Evolutionary conservation across 805 yeast genomes (phyloP), one percentile per base, ranked within the genome.

Genomic region (Torulaspora indica): DNA sequence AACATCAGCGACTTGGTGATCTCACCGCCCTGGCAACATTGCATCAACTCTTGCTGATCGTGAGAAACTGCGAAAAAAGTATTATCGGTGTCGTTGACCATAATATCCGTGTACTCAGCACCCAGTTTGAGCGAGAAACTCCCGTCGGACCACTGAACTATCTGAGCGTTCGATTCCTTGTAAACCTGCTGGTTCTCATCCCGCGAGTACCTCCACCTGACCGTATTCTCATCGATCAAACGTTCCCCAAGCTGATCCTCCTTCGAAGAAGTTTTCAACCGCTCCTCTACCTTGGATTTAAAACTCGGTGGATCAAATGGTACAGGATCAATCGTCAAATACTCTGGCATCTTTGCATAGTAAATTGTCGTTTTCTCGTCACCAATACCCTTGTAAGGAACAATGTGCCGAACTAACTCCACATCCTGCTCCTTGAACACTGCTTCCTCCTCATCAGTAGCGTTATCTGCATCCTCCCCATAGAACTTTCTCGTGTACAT

Each of bases 121-220:
- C 98, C 98, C 30, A 93, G 69, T 58, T 87, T 90, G 54, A 93
- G 70, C 2, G 97, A 89, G 50, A 80, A 68, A 3, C 87, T 73
- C 1, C 98, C 98, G 66, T 93, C 98, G 44, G 85, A 83, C 98
- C 98, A 93, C 63, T 87, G 85, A 28, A 93, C 76, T 45, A 91
- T 79, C 59, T 90, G 87, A 4, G 96, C 82, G 60, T 93, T 93
- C 8, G 95, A 83, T 62, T 89, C 95, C 55, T 85, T 85, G 57
- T 78, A 77, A 52, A 90, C 79, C 14, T 67, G 63, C 49, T 83
- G 88, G 34, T 80, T 81, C n/a, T 76, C 77, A 48, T 80, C 81
- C 46, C 83, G 78, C 12, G 88, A 83, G 64, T 90, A 91, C 66
- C 95, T 79, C 98, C 98, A 93, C 60, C 98, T 78, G 27, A 93